Evolutionary conservation across 2,329 filamentous ascomycete genomes (phyloP), one percentile per base, ranked within the genome.

Genomic region (Verticillium tricorpus): DNA sequence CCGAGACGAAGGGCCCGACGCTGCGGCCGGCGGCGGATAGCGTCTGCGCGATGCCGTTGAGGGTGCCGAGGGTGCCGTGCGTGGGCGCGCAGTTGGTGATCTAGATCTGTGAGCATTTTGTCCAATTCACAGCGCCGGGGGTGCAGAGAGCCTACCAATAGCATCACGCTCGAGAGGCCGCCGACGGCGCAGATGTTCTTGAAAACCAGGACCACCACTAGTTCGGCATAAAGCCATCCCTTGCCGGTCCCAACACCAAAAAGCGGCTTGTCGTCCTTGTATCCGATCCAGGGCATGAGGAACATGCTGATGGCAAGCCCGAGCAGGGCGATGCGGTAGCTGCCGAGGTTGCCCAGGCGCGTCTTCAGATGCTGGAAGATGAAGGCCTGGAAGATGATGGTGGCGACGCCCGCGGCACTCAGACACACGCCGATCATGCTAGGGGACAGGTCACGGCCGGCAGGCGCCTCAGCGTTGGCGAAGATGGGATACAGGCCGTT

Each of bases 401-500:
- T 97, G 15, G 92, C 87, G 2, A 89, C 74, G 0, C 94, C 93
- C 0, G 94, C 92, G 64, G 96, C 89, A 0, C 91, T 94, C 59
- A 97, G 80, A 0, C 90, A 91, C 19, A 97, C 76, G 0, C 95
- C 95, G 55, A 98, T 97, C 63, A 91, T 92, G 61, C 87, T 84
- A 0, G 94, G 92, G 0, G 84, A 84, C 3, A 98, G 80, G 1
- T 83, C 81, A 50, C 95, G 89, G 19, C 95, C 95, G 0, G 88
- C 89, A 0, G 95, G 95, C 0, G 87, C 81, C 0, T 84, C 75
- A 0, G 90, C 87, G 60, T 93, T 88, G 0, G 89, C 91, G 69
- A 98, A 99, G 60, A 98, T 94, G 1, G 95, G 95, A 69, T 96
- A 99, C 0, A 99, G 80, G 19, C 92, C 94, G 76, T 97, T 97